Evolutionary conservation across 1,139 yeast species (phyloP).

Genomic region (Candida albicans): DNA sequence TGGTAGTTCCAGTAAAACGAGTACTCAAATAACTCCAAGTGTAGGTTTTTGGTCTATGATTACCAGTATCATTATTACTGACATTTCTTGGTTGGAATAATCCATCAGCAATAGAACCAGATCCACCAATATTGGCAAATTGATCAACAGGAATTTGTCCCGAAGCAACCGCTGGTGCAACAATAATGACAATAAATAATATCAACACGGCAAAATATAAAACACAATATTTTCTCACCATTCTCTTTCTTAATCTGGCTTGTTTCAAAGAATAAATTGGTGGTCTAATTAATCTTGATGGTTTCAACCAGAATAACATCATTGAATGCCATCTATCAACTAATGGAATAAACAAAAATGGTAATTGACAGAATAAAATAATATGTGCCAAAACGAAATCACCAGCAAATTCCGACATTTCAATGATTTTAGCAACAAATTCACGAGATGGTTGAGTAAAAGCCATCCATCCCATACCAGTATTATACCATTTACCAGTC

Average conservation of each 20-base stretch:
- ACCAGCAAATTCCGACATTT: conserved; percentile 94
- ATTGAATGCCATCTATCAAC: conserved; percentile 98
- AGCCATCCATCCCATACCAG: conserved; percentile 94
- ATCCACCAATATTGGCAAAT: conserved; percentile 23
- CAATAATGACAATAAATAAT: conserved; percentile 73
- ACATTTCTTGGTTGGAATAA: conserved; percentile 86
- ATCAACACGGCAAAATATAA: conserved; percentile 73
- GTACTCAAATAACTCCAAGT: conserved; percentile 49
- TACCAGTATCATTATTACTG: conserved; percentile 81
- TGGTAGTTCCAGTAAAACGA: conserved; percentile 52
- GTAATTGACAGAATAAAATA: conserved; percentile 84
- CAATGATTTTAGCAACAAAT: conserved; percentile 90
- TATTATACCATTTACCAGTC: conserved; percentile 99
- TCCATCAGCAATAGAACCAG: conserved; percentile 59
- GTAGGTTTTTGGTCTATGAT: conserved; percentile 46
- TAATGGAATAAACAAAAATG: conserved; percentile 80
- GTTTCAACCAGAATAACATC: conserved; percentile 98
- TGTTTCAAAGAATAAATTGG: conserved; percentile 98
- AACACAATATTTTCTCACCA: conserved; percentile 92
- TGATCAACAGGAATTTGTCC: conserved; percentile 29
- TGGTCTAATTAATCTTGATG: conserved; percentile 96
- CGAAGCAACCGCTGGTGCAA: conserved; percentile 88
- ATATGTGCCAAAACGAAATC: conserved; percentile 93
- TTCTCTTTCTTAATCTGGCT: conserved; percentile 95
- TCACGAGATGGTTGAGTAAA: conserved; percentile 97